These are phyloP conservation scores for Pichia membranifaciens DNA, from an alignment of 805 yeast species.

Conservation along the genomic window DNA sequence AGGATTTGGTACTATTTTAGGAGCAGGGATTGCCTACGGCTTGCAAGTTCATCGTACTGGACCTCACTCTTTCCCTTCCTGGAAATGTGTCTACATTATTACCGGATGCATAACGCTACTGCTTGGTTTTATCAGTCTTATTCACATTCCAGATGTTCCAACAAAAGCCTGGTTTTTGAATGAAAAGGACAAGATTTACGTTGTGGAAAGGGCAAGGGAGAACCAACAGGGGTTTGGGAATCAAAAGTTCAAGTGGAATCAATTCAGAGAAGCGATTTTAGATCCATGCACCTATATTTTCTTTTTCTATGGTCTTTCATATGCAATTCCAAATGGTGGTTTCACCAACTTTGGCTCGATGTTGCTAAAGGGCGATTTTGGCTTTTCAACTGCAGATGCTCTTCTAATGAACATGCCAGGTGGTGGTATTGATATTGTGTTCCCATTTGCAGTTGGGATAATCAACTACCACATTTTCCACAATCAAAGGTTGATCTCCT, in stretches of 20 bases:
- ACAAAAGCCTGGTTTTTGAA: slow-evolving; percentile 31
- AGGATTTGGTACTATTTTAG: slow-evolving; percentile 43
- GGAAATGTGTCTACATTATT: slow-evolving; percentile 57
- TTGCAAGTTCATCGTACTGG: slow-evolving; percentile 10
- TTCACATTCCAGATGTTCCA: slow-evolving; percentile 36
- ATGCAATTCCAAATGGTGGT: slow-evolving; percentile 58
- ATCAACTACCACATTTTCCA: slow-evolving; percentile 1
- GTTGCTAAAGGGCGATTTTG: slow-evolving; percentile 17
- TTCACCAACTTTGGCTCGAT: slow-evolving; percentile 44
- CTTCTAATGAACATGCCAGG: slow-evolving; percentile 19
- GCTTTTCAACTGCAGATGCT: slow-evolving; percentile 15
- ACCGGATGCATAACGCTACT: slow-evolving; percentile 54
- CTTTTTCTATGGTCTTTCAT: slow-evolving; percentile 37
- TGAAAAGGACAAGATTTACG: slow-evolving; percentile 33
- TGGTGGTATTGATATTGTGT: slow-evolving; percentile 20
- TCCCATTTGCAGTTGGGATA: slow-evolving; percentile 10
- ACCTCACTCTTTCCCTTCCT: slow-evolving; percentile 34
- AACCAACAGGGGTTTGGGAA: slow-evolving; percentile 34
- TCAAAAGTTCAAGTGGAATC: slow-evolving; percentile 40
- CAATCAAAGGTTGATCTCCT: slow-evolving; percentile 1
- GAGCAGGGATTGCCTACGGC: slow-evolving; percentile 53
- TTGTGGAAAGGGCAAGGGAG: slow-evolving; percentile 27
- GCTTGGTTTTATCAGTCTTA: slow-evolving; percentile 40
- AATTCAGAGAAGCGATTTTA: slow-evolving; percentile 47
- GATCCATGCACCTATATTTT: slow-evolving; percentile 49